Base-by-base conservation (phyloP, 495 filamentous ascomycete genomes). In the Talaromyces thailandensis region DNA sequence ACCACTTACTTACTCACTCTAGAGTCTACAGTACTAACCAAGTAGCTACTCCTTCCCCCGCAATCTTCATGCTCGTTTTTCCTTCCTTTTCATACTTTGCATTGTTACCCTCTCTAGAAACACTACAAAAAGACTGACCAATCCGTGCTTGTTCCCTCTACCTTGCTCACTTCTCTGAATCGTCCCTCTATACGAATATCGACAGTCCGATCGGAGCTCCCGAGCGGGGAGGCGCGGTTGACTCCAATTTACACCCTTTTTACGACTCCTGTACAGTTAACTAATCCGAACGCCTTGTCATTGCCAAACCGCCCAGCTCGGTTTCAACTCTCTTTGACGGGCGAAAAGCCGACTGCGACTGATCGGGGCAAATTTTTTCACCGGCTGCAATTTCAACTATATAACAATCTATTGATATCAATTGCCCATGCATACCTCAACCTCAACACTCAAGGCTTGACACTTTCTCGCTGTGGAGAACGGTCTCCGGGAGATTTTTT, bases 401-500 rank as follows among this genome's bases (percentile, higher is more conserved):
- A 45, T 45, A 48, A 48, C 16, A 48, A 55, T 28, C 23, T 14
- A 45, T 45, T 35, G n/a, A n/a, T n/a, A n/a, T n/a, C n/a, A n/a
- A n/a, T n/a, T 25, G 37, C 59, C 28, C 43, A 61, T 61, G 59
- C 59, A 61, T 45, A 61, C 37, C 59, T 50, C 59, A 61, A 50
- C 18, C 35, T 23, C 25, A 26, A 28, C 26, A 50, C 40, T 26
- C 12, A 51, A 32, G 43, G 45, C 28, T 50, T 61, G 59, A 48
- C 29, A 51, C 24, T 61, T 51, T 61, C 18, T 31, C 59, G 40
- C 45, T 28, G 59, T 50, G 59, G 59, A 61, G 59, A 52, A 28
- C 37, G 32, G 59, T 61, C 59, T 52, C 40, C 43, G 43, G 43
- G 25, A 45, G n/a, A n/a, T n/a, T 29, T 52, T 52, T 50, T 52